Evolutionary conservation across 2,329 filamentous ascomycete species (phyloP), one percentile per base, ranked within the genome.

Genomic region (Diaporthe helianthi): DNA sequence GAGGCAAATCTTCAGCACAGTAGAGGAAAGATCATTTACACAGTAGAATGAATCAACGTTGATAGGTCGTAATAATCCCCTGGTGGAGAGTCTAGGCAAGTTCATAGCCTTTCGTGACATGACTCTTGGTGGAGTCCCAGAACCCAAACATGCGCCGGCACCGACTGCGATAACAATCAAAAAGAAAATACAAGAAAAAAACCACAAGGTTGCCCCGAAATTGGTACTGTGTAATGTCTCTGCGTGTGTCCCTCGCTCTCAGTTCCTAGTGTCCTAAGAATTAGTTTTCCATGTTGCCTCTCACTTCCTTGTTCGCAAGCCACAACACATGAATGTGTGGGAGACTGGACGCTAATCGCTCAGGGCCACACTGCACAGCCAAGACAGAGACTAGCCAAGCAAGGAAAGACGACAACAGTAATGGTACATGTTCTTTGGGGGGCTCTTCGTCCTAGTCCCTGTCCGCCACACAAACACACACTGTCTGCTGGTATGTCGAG

Each of bases 181-280:
- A 68, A 66, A 19, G 61, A 36, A 51, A 41, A 38, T 9, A 53
- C 17, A 67, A 53, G 19, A 29, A 53, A 53, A 24, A 24, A 46
- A 31, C 47, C 17, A 13, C 29, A 52, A 47, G 22, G 4, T 9
- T 22, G 31, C 44, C 44, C 65, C 36, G 12, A 54, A 53, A 63
- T 31, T 4, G 44, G 47, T 46, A 51, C 8, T 52, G 44, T 24
- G 47, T 46, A 51, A 10, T 52, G 44, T 24, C 17, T 41, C 47
- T 22, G 22, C 7, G 33, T 29, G 38, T 55, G 13, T 17, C 53
- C 24, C 31, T 46, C 36, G n/a, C 46, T 47, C 55, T 71, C 70
- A 71, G 58, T 71, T 71, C 67, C 70, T 71, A 69, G 44, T 69
- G 36, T 65, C 70, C 70, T 55, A 67, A 67, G 8, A 24, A 71